These are phyloP conservation scores for Coelastrella sp. DNA, from an alignment of 139 green algal species.

Conservation along the genomic window DNA sequence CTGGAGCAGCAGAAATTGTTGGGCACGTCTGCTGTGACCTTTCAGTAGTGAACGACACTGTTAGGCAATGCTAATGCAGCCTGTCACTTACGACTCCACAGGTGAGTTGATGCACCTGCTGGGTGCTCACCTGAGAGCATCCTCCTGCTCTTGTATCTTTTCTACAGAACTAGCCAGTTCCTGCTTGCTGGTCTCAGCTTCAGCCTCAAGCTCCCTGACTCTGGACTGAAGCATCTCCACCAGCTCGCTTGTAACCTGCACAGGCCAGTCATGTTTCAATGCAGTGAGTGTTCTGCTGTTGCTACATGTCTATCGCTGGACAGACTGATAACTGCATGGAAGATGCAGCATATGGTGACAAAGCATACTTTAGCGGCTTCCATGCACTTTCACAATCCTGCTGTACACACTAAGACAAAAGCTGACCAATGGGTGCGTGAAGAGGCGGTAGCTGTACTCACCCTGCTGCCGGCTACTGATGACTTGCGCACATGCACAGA, in stretches of 20 bases:
- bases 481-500: conserved; percentile 36
- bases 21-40: background rate
- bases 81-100: background rate
- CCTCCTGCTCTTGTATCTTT: conserved; percentile 17
- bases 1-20: background rate
- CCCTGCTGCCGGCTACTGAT: conserved; percentile 13
- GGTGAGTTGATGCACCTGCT: background rate
- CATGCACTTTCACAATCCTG: too few species aligned
- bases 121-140: conserved; percentile 41
- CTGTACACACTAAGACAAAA: too few species aligned
- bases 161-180: conserved; percentile 45
- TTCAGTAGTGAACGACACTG: background rate
- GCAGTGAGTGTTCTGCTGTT: background rate
- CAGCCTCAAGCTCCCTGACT: conserved; percentile 37
- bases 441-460: background rate
- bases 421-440: background rate
- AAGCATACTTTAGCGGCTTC: too few species aligned
- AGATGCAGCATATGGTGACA: background rate
- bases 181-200: conserved; percentile 21
- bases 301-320: too few species aligned
- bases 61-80: background rate
- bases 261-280: too few species aligned
- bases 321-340: too few species aligned
- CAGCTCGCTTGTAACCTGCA: background rate
- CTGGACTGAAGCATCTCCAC: conserved; percentile 38